A percentile compares a stretch with the other conserved stretches of the same genome.
Conservation (phyloP, 352 stramenopile species). For the Thalassiosira exigua region DNA sequence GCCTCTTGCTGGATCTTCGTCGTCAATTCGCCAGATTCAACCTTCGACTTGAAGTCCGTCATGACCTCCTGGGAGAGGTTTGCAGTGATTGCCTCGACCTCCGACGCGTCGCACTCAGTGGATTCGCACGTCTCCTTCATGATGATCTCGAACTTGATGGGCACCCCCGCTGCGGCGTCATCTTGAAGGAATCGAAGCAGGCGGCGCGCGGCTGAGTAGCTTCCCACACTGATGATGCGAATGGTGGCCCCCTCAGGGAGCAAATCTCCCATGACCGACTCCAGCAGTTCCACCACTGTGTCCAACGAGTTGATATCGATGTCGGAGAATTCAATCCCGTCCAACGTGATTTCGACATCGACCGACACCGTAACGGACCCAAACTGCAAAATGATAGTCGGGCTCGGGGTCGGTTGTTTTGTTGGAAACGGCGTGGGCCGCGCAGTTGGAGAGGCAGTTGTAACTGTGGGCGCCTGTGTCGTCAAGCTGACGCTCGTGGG, state of each 20-base stretch:
- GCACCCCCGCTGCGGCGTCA: constrained; percentile 14
- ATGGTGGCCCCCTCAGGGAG: constrained; percentile 39
- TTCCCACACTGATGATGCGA: constrained; percentile 43
- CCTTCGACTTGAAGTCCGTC: constrained; percentile 27
- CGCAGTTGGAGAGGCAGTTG: constrained; percentile 9
- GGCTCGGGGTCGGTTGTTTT: constrained; percentile 5
- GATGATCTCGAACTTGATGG: constrained; percentile 52
- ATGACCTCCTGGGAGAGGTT: constrained; percentile 37
- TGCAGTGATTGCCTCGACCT: constrained; percentile 15
- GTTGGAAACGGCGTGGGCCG: constrained; percentile 16
- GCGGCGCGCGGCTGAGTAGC: constrained; percentile 25
- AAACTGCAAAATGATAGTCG: constrained; percentile 12
- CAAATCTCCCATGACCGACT: constrained; percentile 21
- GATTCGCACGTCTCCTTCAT: constrained; percentile 30
- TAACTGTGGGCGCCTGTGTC: too few species aligned
- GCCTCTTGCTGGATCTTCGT: constrained; percentile 37
- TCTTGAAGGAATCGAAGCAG: constrained; percentile 39
- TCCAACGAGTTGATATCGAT: constrained; percentile 42
- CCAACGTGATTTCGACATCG: constrained; percentile 30
- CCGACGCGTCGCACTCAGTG: constrained; percentile 16
- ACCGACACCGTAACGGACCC: constrained; percentile 38
- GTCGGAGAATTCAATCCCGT: constrained; percentile 37
- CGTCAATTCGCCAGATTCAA: constrained; percentile 27
- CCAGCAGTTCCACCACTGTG: constrained; percentile 35
- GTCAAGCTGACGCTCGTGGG: background rate